Conservation (phyloP, 495 filamentous ascomycete genomes). For the Lentithecium fluviatile region DNA sequence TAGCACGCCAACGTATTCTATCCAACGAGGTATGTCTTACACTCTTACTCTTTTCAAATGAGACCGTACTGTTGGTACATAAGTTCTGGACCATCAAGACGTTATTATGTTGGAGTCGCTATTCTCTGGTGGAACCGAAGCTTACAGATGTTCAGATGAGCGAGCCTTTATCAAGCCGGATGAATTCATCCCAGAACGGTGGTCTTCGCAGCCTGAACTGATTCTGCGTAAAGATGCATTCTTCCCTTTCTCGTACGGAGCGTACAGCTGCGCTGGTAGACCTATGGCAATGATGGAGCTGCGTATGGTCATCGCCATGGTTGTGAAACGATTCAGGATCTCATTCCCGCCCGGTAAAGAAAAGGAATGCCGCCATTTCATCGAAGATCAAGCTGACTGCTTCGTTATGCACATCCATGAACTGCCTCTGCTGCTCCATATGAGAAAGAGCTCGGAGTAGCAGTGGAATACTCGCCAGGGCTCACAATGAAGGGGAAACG, state of each 20-base stretch:
- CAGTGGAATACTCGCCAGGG: too few relatives aligned
- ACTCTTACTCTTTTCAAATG: neutral
- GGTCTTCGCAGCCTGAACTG: conserved; percentile 21
- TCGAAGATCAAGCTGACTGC: neutral
- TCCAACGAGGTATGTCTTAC: neutral
- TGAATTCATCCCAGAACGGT: conserved; percentile 24
- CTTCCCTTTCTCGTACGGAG: conserved; percentile 13
- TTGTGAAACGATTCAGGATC: conserved; percentile 1
- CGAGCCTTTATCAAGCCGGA: conserved; percentile 9
- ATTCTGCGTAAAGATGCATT: conserved; percentile 11
- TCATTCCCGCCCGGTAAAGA: neutral
- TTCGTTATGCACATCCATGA: neutral
- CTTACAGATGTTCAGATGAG: conserved; percentile 2
- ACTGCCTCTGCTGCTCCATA: neutral
- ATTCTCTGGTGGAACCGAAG: too few relatives aligned
- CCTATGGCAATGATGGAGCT: conserved; percentile 16
- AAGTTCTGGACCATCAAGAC: too few relatives aligned
- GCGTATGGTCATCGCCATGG: conserved; percentile 7
- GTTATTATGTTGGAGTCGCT: too few relatives aligned
- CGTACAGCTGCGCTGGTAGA: conserved; percentile 15
- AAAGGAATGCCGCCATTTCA: neutral
- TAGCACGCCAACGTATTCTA: conserved; percentile 4
- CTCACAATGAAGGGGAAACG: too few relatives aligned
- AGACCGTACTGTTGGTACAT: too few relatives aligned
- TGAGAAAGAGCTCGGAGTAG: neutral